Percentiles rank a stretch among this genome's conserved stretches.
Evolutionary conservation across 202 grass and related monocot species (phyloP).

Genomic region (Zoysia matrella): DNA sequence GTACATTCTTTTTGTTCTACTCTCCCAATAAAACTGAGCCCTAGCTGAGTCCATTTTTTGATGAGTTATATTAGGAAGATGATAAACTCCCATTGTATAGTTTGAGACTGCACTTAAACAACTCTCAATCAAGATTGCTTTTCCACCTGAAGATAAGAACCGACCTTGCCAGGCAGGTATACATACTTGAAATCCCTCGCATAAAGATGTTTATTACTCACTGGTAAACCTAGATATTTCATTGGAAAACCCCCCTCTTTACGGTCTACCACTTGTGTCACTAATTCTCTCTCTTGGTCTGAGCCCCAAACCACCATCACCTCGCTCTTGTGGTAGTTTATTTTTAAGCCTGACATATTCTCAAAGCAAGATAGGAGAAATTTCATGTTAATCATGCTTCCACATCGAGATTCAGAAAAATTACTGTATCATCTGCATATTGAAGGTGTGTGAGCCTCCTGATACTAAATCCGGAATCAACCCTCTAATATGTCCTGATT

Average conservation of each 20-base stretch:
- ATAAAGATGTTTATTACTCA: not conserved
- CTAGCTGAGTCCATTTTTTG: not conserved
- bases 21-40: not conserved
- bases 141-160: not conserved
- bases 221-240: not conserved
- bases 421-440: not conserved
- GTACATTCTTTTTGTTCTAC: not conserved
- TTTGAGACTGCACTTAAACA: not conserved
- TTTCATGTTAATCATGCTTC: too few species aligned
- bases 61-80: not conserved
- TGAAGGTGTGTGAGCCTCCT: not conserved
- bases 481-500: fast-evolving
- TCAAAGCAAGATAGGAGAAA: too few species aligned
- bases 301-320: fast-evolving
- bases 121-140: not conserved
- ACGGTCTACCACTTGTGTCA: not conserved
- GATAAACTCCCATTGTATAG: not conserved
- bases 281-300: fast-evolving
- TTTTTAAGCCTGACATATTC: not conserved
- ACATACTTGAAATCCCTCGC: too few species aligned
- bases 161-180: not conserved
- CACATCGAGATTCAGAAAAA: not conserved
- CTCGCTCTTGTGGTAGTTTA: not conserved
- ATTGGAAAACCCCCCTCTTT: fast-evolving
- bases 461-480: fast-evolving